Evolutionary conservation across 257 asterid genomes (phyloP).

Genomic region (Leptodermis oblonga): DNA sequence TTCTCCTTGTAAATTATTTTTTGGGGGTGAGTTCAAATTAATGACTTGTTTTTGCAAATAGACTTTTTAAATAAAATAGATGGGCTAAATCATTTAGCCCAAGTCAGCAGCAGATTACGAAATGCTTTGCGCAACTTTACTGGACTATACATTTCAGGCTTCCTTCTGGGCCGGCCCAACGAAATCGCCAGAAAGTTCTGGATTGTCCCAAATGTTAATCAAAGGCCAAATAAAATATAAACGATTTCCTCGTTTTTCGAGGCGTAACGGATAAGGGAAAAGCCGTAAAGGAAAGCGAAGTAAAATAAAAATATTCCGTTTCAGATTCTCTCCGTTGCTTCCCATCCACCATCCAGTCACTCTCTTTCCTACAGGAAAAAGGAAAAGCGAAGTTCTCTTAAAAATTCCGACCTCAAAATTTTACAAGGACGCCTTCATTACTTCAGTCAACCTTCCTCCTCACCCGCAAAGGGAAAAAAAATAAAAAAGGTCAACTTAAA

Average conservation of each 20-base stretch:
- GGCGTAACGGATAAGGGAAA: slow-evolving; percentile 1
- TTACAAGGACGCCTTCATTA: not conserved
- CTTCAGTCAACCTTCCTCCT: slow-evolving; percentile 7
- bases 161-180: not conserved
- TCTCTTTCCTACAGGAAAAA: too few species aligned
- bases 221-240: not conserved
- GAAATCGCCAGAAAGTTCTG: not conserved
- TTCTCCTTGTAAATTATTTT: too few species aligned
- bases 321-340: not conserved
- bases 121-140: too few species aligned
- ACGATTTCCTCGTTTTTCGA: not conserved
- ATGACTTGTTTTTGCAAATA: too few species aligned
- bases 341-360: slow-evolving; percentile 7
- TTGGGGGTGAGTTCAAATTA: too few species aligned
- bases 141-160: too few species aligned
- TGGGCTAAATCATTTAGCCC: too few species aligned
- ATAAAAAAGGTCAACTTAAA: not conserved
- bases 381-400: not conserved
- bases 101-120: too few species aligned
- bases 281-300: too few species aligned
- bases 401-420: not conserved
- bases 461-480: too few species aligned
- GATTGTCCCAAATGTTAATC: not conserved
- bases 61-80: too few species aligned
- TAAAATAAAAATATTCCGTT: not conserved